Percentiles rank a stretch among this genome's conserved stretches.
Evolutionary conservation across 352 stramenopile genomes (phyloP).

Genomic region (Blastocystis sp.): DNA sequence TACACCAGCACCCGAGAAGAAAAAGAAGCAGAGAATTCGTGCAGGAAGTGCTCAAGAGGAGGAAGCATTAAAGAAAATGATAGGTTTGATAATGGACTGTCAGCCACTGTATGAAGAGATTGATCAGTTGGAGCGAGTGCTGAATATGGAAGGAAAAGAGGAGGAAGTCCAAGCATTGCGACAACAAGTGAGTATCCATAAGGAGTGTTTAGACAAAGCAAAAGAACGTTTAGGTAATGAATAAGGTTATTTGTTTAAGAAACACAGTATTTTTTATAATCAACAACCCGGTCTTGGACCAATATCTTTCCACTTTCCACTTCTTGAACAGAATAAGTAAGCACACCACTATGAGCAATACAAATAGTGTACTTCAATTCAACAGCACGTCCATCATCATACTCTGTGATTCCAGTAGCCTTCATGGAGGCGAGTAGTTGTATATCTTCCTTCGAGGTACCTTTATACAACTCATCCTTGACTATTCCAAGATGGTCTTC

Average conservation of each 20-base stretch:
- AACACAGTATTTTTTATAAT: not conserved
- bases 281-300: not conserved
- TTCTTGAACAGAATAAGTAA: conserved; percentile 9
- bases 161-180: not conserved
- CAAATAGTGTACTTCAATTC: not conserved
- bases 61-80: conserved; percentile 49
- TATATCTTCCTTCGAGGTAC: not conserved
- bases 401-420: not conserved
- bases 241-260: not conserved
- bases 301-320: not conserved
- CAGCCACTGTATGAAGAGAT: not conserved
- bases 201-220: not conserved
- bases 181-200: not conserved
- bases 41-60: conserved; percentile 31
- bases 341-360: not conserved
- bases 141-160: not conserved
- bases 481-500: not conserved
- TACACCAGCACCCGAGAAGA: not conserved
- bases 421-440: not conserved
- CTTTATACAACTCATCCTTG: not conserved
- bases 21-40: conserved; percentile 51
- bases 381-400: not conserved
- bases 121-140: not conserved
- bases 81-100: not conserved
- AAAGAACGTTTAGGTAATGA: not conserved